A percentile compares a stretch with the other conserved stretches of the same genome.
Evolutionary conservation across 371 early-diverging fungal genomes (phyloP).

Genomic region (Mucor piriformis): DNA sequence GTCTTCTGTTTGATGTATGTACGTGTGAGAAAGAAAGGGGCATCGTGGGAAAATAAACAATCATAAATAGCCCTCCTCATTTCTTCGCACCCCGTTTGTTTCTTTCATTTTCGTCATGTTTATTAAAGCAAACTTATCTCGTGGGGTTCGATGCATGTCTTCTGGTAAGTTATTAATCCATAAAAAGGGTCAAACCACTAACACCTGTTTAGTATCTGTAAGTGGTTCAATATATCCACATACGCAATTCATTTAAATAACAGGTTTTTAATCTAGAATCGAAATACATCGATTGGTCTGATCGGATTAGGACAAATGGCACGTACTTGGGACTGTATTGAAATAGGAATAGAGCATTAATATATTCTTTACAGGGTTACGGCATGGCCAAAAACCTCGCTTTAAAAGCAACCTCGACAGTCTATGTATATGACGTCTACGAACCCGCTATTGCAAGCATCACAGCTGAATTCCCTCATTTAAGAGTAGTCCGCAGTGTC

Average conservation of each 20-base stretch:
- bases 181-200: no score
- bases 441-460: constrained; percentile 59
- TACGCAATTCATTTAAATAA: background rate
- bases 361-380: constrained; percentile 53
- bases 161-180: no score
- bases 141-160: constrained; percentile 15
- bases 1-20: background rate
- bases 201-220: constrained; percentile 1
- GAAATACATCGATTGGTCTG: constrained; percentile 74
- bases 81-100: background rate
- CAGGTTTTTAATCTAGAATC: constrained; percentile 18
- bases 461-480: constrained; percentile 41
- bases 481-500: constrained; percentile 61
- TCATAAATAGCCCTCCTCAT: no score
- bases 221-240: background rate
- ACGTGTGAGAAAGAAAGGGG: background rate
- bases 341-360: background rate
- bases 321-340: constrained; percentile 5
- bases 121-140: background rate
- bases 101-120: background rate
- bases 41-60: constrained; percentile 1
- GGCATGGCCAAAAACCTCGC: constrained; percentile 92
- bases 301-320: constrained; percentile 97
- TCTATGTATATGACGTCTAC: constrained; percentile 78
- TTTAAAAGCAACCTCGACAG: constrained; percentile 54